Base-by-base conservation (phyloP, 257 asterid genomes). In the Echites panduratus region DNA sequence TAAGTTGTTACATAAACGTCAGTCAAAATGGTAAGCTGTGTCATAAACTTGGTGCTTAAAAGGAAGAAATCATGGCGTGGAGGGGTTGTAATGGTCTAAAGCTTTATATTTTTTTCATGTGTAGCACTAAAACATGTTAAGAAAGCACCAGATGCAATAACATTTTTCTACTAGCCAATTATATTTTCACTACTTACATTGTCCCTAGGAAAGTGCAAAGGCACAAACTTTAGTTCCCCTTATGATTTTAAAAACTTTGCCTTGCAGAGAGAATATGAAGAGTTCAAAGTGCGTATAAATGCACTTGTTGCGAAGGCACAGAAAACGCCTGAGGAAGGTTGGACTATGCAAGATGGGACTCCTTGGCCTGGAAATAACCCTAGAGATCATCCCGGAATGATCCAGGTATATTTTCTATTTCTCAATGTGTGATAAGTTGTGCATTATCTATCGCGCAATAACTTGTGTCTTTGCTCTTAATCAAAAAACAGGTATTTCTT, bases 311-410 rank as follows among this genome's bases (percentile, higher is more conserved):
- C 95, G 48, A 87, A 77, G 84, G 96, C 96, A 69, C 95, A 85
- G 71, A 92, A 92, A 81, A 91, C 84, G 82, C 96, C 97, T 0
- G 96, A 92, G 75, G 97, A 92, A 56, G 97, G 97, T 32, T 92
- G 97, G 96, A 89, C 92, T 29, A 92, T 92, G 97, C 95, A 88
- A 77, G 97, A 92, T 61, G 96, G 96, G 76, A 88, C 97, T 70
- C 85, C 83, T 16, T 92, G 97, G 97, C 97, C 97, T 0, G 97
- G 97, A 79, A 92, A 92, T 74, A 84, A 88, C 73, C 86, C 88
- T 47, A 81, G 97, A 76, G 96, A 92, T 83, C 97, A 92, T 79
- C 96, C 96, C 12, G 97, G 98, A 79, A 92, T 92, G 96, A 92
- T 92, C 75, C 98, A 92, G 96, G 98, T 92, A 70, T 80, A 27